These are phyloP conservation scores for Epichloe typhina DNA, from an alignment of 2,329 filamentous ascomycete genomes.

Conservation along the genomic window DNA sequence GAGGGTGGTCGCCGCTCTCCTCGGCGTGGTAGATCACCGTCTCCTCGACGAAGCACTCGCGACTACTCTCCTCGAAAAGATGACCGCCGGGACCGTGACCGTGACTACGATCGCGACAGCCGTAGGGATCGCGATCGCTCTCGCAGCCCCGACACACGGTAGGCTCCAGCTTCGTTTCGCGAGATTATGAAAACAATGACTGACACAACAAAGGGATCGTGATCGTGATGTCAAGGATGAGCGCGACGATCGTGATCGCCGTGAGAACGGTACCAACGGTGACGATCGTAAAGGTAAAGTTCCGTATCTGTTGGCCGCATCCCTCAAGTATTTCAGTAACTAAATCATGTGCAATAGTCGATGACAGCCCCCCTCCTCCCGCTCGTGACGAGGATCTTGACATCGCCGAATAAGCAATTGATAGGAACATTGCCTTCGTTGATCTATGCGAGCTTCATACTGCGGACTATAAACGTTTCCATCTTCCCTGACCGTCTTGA, in stretches of 20 bases:
- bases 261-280: slow-evolving; percentile 67
- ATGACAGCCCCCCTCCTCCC: slow-evolving; percentile 65
- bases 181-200: slow-evolving; percentile 10
- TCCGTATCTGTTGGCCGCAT: background rate
- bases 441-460: background rate
- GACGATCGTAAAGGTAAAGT: slow-evolving; percentile 77
- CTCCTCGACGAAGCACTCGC: slow-evolving; percentile 61
- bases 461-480: slow-evolving; percentile 1
- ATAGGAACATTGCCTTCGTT: background rate
- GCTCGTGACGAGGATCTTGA: slow-evolving; percentile 82
- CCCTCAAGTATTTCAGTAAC: background rate
- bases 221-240: slow-evolving; percentile 49
- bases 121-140: slow-evolving; percentile 66
- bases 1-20: slow-evolving; percentile 40
- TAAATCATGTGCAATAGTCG: background rate
- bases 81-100: slow-evolving; percentile 68
- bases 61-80: slow-evolving; percentile 85
- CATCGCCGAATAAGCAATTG: slow-evolving; percentile 57
- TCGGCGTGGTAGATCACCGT: slow-evolving; percentile 60
- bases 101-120: slow-evolving; percentile 64
- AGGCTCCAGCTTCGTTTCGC: slow-evolving; percentile 9
- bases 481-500: slow-evolving; percentile 10
- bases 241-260: slow-evolving; percentile 58
- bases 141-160: slow-evolving; percentile 54
- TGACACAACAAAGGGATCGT: slow-evolving; percentile 28